Conservation (phyloP, 768 basidiomycete genomes). For the Hysterangium stoloniferum region DNA sequence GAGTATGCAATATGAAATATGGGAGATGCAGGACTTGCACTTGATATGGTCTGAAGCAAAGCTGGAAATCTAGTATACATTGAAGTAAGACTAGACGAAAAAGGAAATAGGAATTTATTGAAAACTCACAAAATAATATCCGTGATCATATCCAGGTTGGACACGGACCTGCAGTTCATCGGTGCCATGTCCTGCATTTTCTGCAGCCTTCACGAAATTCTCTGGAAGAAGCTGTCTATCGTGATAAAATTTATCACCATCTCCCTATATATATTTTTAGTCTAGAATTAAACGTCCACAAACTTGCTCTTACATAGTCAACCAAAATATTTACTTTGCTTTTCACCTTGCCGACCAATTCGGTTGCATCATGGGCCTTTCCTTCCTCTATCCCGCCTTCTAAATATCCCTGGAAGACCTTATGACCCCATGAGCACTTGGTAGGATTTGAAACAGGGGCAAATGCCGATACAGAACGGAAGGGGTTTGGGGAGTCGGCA, state of each 20-base stretch:
- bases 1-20: slow-evolving; percentile 17
- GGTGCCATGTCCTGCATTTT: slow-evolving; percentile 64
- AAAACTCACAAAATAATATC: slow-evolving; percentile 72
- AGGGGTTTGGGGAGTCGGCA: slow-evolving; percentile 37
- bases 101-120: neutral
- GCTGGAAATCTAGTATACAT: slow-evolving; percentile 62
- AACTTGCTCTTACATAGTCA: slow-evolving; percentile 63
- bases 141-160: slow-evolving; percentile 83
- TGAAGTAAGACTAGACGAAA: neutral
- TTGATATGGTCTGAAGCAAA: slow-evolving; percentile 86
- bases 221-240: slow-evolving; percentile 87
- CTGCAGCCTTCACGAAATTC: slow-evolving; percentile 74
- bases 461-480: slow-evolving; percentile 86
- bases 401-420: slow-evolving; percentile 85
- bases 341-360: slow-evolving; percentile 57
- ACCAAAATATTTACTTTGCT: slow-evolving; percentile 72
- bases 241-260: slow-evolving; percentile 74
- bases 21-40: slow-evolving; percentile 43
- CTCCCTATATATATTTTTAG: slow-evolving; percentile 45
- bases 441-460: slow-evolving; percentile 81
- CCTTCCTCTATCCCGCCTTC: slow-evolving; percentile 72
- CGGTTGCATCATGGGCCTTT: slow-evolving; percentile 75
- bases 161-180: slow-evolving; percentile 69
- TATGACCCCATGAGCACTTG: slow-evolving; percentile 84
- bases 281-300: neutral